Evolutionary conservation across 352 stramenopile genomes (phyloP).

Genomic region (Elongisporangium prolatum): DNA sequence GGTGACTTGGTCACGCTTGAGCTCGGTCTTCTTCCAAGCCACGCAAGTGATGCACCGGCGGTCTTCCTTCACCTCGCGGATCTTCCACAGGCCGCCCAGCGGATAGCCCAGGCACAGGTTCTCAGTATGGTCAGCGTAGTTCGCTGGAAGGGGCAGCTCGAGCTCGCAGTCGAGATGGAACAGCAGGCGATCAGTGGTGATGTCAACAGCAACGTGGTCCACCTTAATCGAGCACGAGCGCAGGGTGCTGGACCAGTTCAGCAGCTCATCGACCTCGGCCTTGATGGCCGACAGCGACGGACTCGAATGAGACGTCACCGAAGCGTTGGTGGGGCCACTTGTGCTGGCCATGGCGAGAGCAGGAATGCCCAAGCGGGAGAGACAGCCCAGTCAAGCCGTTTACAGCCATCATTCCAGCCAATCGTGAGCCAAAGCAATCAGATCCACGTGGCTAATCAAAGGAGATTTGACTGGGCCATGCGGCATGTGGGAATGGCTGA

Average conservation of each 20-base stretch:
- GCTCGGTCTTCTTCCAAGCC: slow-evolving; percentile 44
- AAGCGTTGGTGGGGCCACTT: background rate
- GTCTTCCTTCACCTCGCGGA: slow-evolving; percentile 22
- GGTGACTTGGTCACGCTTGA: slow-evolving; percentile 28
- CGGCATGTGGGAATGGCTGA: background rate
- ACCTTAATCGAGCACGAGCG: slow-evolving; percentile 32
- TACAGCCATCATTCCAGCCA: background rate
- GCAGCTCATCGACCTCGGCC: background rate
- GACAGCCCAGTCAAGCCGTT: background rate
- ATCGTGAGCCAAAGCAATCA: background rate
- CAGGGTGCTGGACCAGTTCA: slow-evolving; percentile 34
- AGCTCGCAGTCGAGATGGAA: slow-evolving; percentile 45
- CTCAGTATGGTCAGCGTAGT: slow-evolving; percentile 25
- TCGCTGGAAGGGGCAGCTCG: slow-evolving; percentile 24
- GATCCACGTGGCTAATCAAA: background rate
- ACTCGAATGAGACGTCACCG: background rate
- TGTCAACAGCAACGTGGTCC: slow-evolving; percentile 43
- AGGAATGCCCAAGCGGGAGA: background rate
- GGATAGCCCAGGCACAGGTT: slow-evolving; percentile 46
- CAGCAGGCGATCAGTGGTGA: slow-evolving; percentile 36
- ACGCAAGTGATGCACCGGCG: slow-evolving; percentile 30
- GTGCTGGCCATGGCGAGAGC: background rate
- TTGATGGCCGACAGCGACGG: background rate
- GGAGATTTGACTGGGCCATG: background rate
- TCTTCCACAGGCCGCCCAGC: slow-evolving; percentile 50